Base-by-base conservation (phyloP, 306 rosid species). In the Gleditsia sinensis region DNA sequence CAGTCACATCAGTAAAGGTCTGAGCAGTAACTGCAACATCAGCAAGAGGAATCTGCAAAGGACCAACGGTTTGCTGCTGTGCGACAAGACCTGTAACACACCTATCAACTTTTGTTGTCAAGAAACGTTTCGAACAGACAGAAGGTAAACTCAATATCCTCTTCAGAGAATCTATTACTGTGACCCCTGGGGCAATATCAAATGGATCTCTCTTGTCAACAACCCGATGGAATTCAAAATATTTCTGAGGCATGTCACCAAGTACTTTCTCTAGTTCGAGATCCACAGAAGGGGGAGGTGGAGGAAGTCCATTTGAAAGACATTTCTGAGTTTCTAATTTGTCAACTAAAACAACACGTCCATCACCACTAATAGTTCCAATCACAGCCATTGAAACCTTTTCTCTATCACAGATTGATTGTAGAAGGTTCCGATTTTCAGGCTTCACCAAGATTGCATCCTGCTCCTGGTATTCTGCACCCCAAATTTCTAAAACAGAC, bases 401-500 rank as follows among this genome's bases (percentile, higher is more conserved):
- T 34, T 93, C 97, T 73, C 98, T 87, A 45, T 73, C 78, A 83
- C 90, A 92, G 19, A 92, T 92, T 45, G 90, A 87, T 69, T 90
- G 85, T 66, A 92, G 62, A 61, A 90, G 85, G 37, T 78, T 70
- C 0, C 64, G 85, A 78, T 96, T 87, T 80, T 93, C 95, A 19
- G 92, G 96, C 81, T 84, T 90, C 77, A 92, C 88, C 86, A 92
- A 88, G 72, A 92, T 88, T 68, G 95, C 97, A 72, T 90, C 98
- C 80, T 92, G 98, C 78, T 92, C 98, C 75, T 90, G 96, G 76
- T 92, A 92, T 75, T 92, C 96, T 50, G 98, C 98, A 61, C 98
- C 98, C 95, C 96, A 92, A 56, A 92, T 92, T 83, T 92, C 98
- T n/a, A 92, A 77, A 60, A 92, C 85, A 79, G 96, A 92, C 96